phyloP scores from a whole-genome alignment of 495 filamentous ascomycete genomes.

The Pseudotulostoma volvatum region DNA sequence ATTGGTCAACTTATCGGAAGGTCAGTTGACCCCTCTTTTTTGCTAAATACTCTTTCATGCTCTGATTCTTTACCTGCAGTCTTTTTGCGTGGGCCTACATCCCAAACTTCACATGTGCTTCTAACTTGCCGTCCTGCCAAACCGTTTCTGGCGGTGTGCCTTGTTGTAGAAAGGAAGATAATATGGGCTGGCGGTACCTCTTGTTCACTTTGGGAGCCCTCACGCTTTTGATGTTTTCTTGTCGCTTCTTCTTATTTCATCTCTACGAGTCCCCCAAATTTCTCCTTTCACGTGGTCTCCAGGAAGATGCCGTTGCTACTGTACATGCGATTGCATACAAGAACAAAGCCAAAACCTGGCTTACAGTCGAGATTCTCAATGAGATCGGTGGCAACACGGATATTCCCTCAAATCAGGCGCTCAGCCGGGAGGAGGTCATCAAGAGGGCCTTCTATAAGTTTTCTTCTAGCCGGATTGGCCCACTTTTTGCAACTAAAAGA shows the following conservation, averaged over 20 bases:
- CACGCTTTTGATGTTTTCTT: slow-evolving; percentile 49
- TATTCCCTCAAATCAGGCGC: slow-evolving; percentile 16
- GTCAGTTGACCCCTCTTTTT: slow-evolving; percentile 7
- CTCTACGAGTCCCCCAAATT: slow-evolving; percentile 74
- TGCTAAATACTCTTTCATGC: neutral
- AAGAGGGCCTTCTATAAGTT: slow-evolving; percentile 38
- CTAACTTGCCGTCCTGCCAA: slow-evolving; percentile 19
- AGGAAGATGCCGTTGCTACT: slow-evolving; percentile 55
- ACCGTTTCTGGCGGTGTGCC: slow-evolving; percentile 15
- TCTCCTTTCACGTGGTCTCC: slow-evolving; percentile 51
- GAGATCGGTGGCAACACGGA: slow-evolving; percentile 34
- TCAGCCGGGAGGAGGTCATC: slow-evolving; percentile 28
- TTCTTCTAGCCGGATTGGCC: slow-evolving; percentile 33
- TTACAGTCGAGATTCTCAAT: slow-evolving; percentile 36
- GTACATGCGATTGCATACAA: slow-evolving; percentile 45
- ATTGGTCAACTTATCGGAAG: slow-evolving; percentile 37
- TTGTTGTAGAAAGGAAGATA: slow-evolving; percentile 41
- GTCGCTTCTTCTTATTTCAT: slow-evolving; percentile 61
- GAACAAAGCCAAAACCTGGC: slow-evolving; percentile 36
- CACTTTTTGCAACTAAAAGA: slow-evolving; percentile 36
- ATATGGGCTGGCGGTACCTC: slow-evolving; percentile 77
- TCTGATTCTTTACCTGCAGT: too few relatives aligned
- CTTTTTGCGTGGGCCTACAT: slow-evolving; percentile 42
- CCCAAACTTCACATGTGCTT: slow-evolving; percentile 33
- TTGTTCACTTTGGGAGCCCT: slow-evolving; percentile 53